Conservation (phyloP, 176 grass and related monocot species). For the Raddia distichophylla region DNA sequence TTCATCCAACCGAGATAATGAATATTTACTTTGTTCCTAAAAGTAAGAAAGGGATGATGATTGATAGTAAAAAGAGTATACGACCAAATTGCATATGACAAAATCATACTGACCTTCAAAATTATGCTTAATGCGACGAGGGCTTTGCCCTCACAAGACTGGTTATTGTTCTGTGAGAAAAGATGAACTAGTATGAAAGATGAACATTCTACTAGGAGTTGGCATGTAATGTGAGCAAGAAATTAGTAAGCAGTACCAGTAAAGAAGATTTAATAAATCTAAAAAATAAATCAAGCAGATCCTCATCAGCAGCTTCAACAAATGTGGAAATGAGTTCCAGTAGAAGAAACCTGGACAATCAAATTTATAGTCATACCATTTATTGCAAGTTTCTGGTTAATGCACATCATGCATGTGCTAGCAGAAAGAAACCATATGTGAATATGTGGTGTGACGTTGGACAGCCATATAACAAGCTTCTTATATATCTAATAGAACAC, state of each 20-base stretch:
- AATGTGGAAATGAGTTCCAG: constrained; percentile 71
- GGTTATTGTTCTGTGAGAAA: constrained; percentile 58
- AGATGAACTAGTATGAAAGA: constrained; percentile 30
- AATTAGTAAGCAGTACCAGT: constrained; percentile 60
- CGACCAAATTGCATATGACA: constrained; percentile 17
- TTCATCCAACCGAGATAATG: constrained; percentile 70
- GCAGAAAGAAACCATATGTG: constrained; percentile 34
- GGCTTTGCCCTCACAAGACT: constrained; percentile 66
- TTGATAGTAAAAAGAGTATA: constrained; percentile 5
- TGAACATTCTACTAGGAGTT: constrained; percentile 21
- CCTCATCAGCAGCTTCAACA: constrained; percentile 57
- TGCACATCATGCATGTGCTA: neutral
- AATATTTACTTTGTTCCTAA: constrained; percentile 77
- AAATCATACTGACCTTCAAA: constrained; percentile 69
- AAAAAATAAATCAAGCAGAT: constrained; percentile 79
- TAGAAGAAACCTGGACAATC: constrained; percentile 59
- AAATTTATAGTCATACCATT: constrained; percentile 29
- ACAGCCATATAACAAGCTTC: constrained; percentile 21
- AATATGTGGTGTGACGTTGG: constrained; percentile 6
- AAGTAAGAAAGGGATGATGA: constrained; percentile 35
- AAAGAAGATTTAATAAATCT: constrained; percentile 80
- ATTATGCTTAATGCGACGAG: constrained; percentile 74
- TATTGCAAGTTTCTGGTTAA: constrained; percentile 9
- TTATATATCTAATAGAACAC: constrained; percentile 19
- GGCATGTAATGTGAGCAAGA: constrained; percentile 9